Evolutionary conservation across 2,329 filamentous ascomycete genomes (phyloP).

Genomic region (Talaromyces funiculosus): DNA sequence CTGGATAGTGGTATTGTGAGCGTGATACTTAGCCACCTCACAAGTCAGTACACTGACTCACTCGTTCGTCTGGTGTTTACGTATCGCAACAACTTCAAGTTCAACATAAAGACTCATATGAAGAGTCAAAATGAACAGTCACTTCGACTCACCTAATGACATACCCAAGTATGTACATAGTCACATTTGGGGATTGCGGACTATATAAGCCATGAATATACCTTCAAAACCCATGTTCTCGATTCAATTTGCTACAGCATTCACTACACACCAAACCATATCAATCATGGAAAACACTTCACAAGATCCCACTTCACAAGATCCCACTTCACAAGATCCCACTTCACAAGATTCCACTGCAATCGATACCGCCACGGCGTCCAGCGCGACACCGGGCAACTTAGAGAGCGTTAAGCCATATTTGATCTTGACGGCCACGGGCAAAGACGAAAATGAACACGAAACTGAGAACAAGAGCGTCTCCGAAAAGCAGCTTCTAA

Average conservation of each 20-base stretch:
- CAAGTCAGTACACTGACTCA: background rate
- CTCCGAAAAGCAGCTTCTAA: background rate
- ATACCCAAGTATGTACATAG: background rate
- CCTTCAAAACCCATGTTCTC: background rate
- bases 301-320: too few relatives aligned
- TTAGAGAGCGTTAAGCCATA: too few relatives aligned
- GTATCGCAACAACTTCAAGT: background rate
- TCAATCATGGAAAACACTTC: too few relatives aligned
- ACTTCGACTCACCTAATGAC: background rate
- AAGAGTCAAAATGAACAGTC: background rate
- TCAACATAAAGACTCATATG: background rate
- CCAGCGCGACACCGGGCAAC: background rate
- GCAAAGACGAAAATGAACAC: background rate
- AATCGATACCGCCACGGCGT: too few relatives aligned
- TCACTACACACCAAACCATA: too few relatives aligned
- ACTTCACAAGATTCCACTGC: too few relatives aligned
- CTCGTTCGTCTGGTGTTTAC: background rate
- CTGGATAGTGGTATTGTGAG: too few relatives aligned
- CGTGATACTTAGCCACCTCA: too few relatives aligned
- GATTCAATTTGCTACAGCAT: background rate
- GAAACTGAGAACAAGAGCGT: background rate
- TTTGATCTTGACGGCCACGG: background rate
- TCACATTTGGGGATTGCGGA: background rate
- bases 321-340: too few relatives aligned
- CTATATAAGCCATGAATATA: background rate